phyloP scores from a whole-genome alignment of 2,329 filamentous ascomycete genomes.

The Aplosporella prunicola region DNA sequence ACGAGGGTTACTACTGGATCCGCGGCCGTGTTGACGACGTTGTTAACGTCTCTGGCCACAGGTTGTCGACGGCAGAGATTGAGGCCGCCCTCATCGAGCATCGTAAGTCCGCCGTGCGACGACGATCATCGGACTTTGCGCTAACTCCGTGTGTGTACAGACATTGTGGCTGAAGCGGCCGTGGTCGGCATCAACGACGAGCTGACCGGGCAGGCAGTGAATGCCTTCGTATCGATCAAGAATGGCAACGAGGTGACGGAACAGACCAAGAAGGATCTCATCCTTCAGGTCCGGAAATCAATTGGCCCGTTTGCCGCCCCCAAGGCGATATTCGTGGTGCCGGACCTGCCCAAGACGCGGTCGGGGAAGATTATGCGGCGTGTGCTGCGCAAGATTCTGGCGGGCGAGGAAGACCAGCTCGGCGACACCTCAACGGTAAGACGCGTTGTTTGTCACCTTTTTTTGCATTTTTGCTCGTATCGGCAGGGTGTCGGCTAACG shows the following conservation, averaged over 20 bases:
- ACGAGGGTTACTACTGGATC: conserved; percentile 99
- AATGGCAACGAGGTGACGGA: conserved; percentile 68
- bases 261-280: conserved; percentile 81
- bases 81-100: conserved; percentile 95
- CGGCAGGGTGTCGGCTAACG: conserved; percentile 5
- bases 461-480: conserved; percentile 5
- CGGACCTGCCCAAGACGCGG: conserved; percentile 92
- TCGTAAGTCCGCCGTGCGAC: conserved; percentile 34
- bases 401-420: conserved; percentile 92
- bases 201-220: conserved; percentile 92
- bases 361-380: conserved; percentile 99
- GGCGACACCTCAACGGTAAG: conserved; percentile 86
- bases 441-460: conserved; percentile 24
- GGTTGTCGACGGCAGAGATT: conserved; percentile 93
- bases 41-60: conserved; percentile 94
- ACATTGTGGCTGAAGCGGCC: conserved; percentile 81
- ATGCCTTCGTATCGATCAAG: conserved; percentile 91
- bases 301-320: conserved; percentile 96
- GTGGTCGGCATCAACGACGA: conserved; percentile 91
- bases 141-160: conserved; percentile 24
- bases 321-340: conserved; percentile 83
- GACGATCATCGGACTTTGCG: too few relatives aligned
- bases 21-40: conserved; percentile 96
- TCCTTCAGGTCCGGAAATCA: conserved; percentile 90
- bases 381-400: conserved; percentile 93